Base-by-base conservation (phyloP, 306 rosid genomes). In the Ochetophila trinervis region DNA sequence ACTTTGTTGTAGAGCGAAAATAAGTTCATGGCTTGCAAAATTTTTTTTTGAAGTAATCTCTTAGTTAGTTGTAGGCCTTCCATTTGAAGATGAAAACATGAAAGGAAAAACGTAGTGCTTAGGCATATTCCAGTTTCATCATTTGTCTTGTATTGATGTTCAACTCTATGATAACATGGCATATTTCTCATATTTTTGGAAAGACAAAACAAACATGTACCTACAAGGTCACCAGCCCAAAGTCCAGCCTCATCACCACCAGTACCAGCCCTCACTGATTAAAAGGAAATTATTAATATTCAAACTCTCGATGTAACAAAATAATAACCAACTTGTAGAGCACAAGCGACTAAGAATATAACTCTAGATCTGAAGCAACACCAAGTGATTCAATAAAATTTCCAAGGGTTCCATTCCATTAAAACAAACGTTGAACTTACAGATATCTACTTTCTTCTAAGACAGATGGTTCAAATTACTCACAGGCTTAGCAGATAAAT, bases 161-260 rank as follows among this genome's bases (percentile, higher is more conserved):
- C 21, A 49, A 69, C 72, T 44, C 45, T 35, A 63, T 32, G 36
- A 52, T 62, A 49, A 55, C 27, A 54, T 60, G 71, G 20, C 53
- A 54, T n/a, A 21, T 60, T 66, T 67, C 56, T 58, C 70, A 51
- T 27, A 69, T 55, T 67, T 79, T 66, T 71, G 54, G 74, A 78
- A 76, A 65, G 84, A 89, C 80, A 80, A 77, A 84, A 70, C 73
- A 80, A 89, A 78, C 79, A 80, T 93, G 84, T 90, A 93, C 97
- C 97, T 87, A 93, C 99, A 93, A 93, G 99, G 81, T 93, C 99
- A 93, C 99, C 97, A 35, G 96, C 99, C 99, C 97, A 93, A 60
- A 93, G 62, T 83, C 99, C 99, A 64, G 99, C 99, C 86, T 93
- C 99, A 19, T 90, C 97, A 21, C 99, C 99, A 51, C 99, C 99